Percentiles rank a stretch among this genome's conserved stretches.
These are phyloP conservation scores for Arachis monticola DNA, from an alignment of 331 rosid species.

Conservation along the genomic window DNA sequence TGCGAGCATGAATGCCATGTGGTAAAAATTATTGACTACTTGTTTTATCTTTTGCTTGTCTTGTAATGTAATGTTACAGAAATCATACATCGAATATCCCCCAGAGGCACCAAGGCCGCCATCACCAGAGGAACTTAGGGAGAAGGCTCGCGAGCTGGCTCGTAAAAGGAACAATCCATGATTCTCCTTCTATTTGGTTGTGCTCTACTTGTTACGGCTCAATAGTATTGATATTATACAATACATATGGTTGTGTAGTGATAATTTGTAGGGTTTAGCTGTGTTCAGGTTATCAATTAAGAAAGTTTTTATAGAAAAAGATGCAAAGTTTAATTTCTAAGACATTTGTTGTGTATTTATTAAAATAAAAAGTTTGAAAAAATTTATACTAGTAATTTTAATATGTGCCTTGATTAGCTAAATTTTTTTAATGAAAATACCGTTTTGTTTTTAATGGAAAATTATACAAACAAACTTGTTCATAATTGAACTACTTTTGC, in stretches of 20 bases:
- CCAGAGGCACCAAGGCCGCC: conserved; percentile 69
- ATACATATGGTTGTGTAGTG: conserved; percentile 24
- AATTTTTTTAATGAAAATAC: too few relatives aligned
- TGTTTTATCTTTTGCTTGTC: neutral
- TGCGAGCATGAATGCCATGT: neutral
- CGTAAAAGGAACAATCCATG: conserved; percentile 60
- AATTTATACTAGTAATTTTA: too few relatives aligned
- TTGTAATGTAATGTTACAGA: conserved; percentile 45
- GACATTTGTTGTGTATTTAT: too few relatives aligned
- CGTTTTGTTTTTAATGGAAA: neutral
- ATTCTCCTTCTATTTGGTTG: conserved; percentile 38
- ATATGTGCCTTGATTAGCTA: too few relatives aligned
- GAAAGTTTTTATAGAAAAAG: too few relatives aligned
- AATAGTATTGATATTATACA: conserved; percentile 1
- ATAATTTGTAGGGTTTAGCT: neutral
- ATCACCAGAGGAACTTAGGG: conserved; percentile 76
- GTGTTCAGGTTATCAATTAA: too few relatives aligned
- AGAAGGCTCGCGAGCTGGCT: conserved; percentile 78
- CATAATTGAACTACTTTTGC: neutral
- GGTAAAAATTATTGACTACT: conserved; percentile 10
- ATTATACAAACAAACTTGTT: neutral
- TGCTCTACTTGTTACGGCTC: conserved; percentile 12
- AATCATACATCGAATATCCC: conserved; percentile 71
- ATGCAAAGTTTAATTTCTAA: too few relatives aligned
- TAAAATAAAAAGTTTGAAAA: too few relatives aligned